Base-by-base conservation (phyloP, 768 basidiomycete genomes). In the Gloeopeniophorella convolvens region DNA sequence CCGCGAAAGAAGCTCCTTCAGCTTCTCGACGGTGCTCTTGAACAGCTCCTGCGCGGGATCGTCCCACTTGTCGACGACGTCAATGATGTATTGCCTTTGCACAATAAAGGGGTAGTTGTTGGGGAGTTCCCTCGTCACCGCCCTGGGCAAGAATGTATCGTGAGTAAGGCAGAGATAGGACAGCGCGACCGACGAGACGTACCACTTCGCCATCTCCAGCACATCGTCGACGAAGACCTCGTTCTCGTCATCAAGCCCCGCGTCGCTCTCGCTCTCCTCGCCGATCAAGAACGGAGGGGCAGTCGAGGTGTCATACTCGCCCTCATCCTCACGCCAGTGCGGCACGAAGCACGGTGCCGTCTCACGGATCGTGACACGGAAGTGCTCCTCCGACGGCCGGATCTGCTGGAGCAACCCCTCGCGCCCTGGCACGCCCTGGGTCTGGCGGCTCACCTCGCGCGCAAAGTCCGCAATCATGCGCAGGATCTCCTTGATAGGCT, bases 61-160 rank as follows among this genome's bases (percentile, higher is more conserved):
- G 0, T 48, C 41, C 85, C 85, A 86, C 41, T 74, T 58, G 12
- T 57, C 30, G 3, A 75, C 70, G 28, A 79, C 61, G 0, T 63
- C 49, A 2, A 58, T 45, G 44, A 88, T 82, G 51, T 75, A 82
- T 0, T 63, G 59, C 9, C 70, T 62, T 41, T 79, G 76, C 0
- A 87, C 79, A 0, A 79, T 67, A 51, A 81, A 86, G 0, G 85
- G 84, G 51, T 78, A 83, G 51, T 75, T 73, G 12, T 77, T 80
- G 0, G 84, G 85, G 0, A 88, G 72, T 57, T 88, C 85, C 1
- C 87, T 77, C 1, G 84, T 82, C 3, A 80, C 73, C 1, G 85
- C 77, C 18, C 87, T 89, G 48, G 11, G 33, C 20, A 34, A 28
- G 13, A 13, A 35, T 24, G 26, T 9, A 42, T 21, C 23, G 12